Base-by-base conservation (phyloP, 768 basidiomycete genomes). In the Tylopilus vinaceipallidus region DNA sequence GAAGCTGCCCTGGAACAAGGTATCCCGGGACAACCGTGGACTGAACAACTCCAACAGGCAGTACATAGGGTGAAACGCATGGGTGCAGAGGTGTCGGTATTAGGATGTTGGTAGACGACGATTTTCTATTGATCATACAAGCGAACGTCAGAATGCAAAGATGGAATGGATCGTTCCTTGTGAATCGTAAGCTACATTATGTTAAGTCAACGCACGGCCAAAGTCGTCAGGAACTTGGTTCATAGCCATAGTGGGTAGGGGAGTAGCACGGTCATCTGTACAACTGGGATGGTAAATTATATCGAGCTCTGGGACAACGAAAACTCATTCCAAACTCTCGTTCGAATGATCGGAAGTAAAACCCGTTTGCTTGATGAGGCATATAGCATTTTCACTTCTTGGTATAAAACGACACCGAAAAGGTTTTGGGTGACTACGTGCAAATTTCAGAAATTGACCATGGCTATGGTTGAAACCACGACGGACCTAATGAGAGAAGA, bases 61-160 rank as follows among this genome's bases (percentile, higher is more conserved):
- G 60, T 75, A 7, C 54, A 67, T 26, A 68, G 68, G 27, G 56
- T 78, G 11, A 58, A 54, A 44, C 49, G 57, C 24, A 54, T 53
- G 42, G 75, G 75, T 17, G 67, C 69, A 2, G 60, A 72, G 38
- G 73, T 70, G 16, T 58, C 59, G 47, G 24, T 79, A 11, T 62
- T 80, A 32, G 83, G 83, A 20, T 54, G 70, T 16, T 84, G 83
- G 83, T 81, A 66, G 37, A 42, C 17, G 6, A 33, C 16, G 40
- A 38, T 30, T 42, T n/a, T 22, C 19, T n/a, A n/a, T 26, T 20
- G 4, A 24, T 27, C 32, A 12, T 52, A 8, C 35, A 3, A 36
- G 10, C 12, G 8, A 14, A 33, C 6, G n/a, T 40, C 16, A 29
- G 23, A 27, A 29, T n/a, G 16, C 3, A n/a, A n/a, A 13, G 19